These are phyloP conservation scores for Centella asiatica DNA, from an alignment of 129 eudicot genomes.

Conservation along the genomic window DNA sequence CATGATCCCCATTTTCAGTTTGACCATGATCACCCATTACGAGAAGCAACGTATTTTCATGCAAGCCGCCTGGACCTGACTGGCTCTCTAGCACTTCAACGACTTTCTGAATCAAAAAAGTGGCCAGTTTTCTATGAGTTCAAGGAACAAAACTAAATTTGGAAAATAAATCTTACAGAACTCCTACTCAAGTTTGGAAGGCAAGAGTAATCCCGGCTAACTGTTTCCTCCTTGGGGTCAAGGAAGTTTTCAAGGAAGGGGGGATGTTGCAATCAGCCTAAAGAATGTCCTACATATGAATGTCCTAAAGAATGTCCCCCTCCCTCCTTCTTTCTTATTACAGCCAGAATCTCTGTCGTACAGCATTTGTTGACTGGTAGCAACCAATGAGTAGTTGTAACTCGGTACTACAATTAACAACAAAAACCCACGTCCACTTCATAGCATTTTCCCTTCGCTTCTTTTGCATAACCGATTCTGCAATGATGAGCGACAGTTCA, in stretches of 20 bases:
- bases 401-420: too few species aligned
- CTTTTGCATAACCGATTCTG: slow-evolving; percentile 1
- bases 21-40: slow-evolving; percentile 99
- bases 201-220: background rate
- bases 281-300: too few species aligned
- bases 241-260: too few species aligned
- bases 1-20: slow-evolving; percentile 96
- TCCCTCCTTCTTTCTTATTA: too few species aligned
- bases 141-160: background rate
- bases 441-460: background rate
- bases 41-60: slow-evolving; percentile 84
- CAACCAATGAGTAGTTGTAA: too few species aligned
- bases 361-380: too few species aligned
- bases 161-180: too few species aligned
- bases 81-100: slow-evolving; percentile 64
- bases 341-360: too few species aligned
- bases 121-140: slow-evolving; percentile 13
- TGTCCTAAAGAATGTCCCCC: too few species aligned
- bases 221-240: background rate
- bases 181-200: too few species aligned
- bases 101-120: slow-evolving; percentile 52
- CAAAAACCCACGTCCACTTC: too few species aligned
- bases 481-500: slow-evolving; percentile 6
- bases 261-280: too few species aligned
- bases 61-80: slow-evolving; percentile 74